These are phyloP conservation scores for Kockovaella imperatae DNA, from an alignment of 768 basidiomycete genomes.

Conservation along the genomic window DNA sequence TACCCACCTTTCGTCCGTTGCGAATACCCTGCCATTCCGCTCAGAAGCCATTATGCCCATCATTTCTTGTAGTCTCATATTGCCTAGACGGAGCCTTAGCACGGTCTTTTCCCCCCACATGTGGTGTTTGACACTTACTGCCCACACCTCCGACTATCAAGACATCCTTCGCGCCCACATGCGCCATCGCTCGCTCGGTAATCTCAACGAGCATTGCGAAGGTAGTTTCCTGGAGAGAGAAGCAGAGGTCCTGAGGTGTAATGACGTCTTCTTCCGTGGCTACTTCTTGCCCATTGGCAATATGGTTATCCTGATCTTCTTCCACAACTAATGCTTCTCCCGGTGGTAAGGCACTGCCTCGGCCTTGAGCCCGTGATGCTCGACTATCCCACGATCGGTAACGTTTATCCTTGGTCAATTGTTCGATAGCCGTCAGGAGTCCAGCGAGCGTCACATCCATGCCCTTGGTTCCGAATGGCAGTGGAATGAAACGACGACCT, in stretches of 20 bases:
- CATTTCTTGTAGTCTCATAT: conserved; percentile 91
- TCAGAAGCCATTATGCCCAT: conserved; percentile 96
- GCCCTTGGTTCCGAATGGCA: conserved; percentile 95
- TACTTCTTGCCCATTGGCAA: too few relatives aligned
- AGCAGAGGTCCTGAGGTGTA: conserved; percentile 92
- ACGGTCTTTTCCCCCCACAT: not conserved
- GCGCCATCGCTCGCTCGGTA: conserved; percentile 97
- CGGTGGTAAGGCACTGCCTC: not conserved
- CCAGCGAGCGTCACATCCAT: conserved; percentile 99
- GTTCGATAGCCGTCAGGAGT: conserved; percentile 76
- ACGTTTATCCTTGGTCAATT: conserved; percentile 78
- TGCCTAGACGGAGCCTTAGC: conserved; percentile 52
- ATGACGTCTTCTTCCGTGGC: conserved; percentile 65
- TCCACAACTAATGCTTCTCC: not conserved
- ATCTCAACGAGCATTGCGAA: conserved; percentile 99
- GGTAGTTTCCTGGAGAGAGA: conserved; percentile 91
- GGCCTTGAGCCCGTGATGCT: not conserved
- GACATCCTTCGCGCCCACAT: conserved; percentile 91
- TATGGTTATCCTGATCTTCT: conserved; percentile 1
- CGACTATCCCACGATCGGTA: conserved; percentile 51
- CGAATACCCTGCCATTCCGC: conserved; percentile 79
- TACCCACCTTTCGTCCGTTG: conserved; percentile 83
- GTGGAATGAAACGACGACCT: conserved; percentile 68
- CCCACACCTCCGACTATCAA: conserved; percentile 99
- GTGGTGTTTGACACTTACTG: conserved; percentile 56